phyloP scores from a whole-genome alignment of 768 basidiomycete species.

The Amylocystis lapponica region DNA sequence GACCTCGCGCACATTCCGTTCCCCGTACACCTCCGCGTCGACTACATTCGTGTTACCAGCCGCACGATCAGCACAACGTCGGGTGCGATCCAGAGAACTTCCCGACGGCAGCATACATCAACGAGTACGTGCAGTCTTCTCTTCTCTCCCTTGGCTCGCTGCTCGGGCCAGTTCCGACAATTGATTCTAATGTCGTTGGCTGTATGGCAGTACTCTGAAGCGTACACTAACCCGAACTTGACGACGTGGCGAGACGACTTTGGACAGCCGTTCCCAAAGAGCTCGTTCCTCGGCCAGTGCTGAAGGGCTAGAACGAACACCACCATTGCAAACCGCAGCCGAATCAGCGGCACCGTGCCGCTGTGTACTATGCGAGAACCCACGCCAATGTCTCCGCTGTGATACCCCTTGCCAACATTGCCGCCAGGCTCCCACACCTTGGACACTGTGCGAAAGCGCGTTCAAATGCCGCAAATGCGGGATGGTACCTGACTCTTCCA shows the following conservation, averaged over 20 bases:
- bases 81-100: conserved; percentile 79
- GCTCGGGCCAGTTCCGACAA: conserved; percentile 6
- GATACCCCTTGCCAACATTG: too few relatives aligned
- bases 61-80: conserved; percentile 58
- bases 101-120: conserved; percentile 82
- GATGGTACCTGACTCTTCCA: too few relatives aligned
- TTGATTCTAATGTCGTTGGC: background rate
- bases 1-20: conserved; percentile 68
- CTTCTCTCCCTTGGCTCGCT: background rate
- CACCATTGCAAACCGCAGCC: background rate
- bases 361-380: too few relatives aligned
- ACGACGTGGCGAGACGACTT: conserved; percentile 70
- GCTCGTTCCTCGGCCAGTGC: conserved; percentile 53
- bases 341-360: background rate
- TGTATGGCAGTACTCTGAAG: conserved; percentile 39
- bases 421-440: too few relatives aligned
- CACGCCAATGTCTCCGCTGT: too few relatives aligned
- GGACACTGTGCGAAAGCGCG: too few relatives aligned
- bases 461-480: too few relatives aligned
- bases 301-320: conserved; percentile 25
- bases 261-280: conserved; percentile 66
- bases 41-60: conserved; percentile 94
- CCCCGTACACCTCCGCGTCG: conserved; percentile 69
- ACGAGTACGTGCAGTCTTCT: conserved; percentile 37
- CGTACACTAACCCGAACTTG: conserved; percentile 79